A percentile compares a stretch with the other conserved stretches of the same genome.
phyloP scores from a whole-genome alignment of 129 eudicot genomes.

The Flaveria sonorensis region DNA sequence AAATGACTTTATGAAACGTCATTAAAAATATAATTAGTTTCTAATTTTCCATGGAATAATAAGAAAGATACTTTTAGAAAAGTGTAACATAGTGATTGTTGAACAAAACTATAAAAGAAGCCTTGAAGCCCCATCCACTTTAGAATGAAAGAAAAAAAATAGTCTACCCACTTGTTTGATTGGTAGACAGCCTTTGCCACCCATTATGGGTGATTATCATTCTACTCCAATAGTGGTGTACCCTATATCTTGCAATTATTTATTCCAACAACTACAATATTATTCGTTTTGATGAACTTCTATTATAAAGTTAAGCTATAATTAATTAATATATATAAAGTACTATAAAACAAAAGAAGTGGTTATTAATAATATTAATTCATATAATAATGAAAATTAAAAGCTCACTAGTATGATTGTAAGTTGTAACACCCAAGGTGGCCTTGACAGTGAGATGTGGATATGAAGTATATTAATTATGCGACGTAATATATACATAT shows the following conservation, averaged over 20 bases:
- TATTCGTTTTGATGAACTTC: background rate
- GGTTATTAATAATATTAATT: background rate
- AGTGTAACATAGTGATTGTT: too few relatives aligned
- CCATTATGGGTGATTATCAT: constrained; percentile 3
- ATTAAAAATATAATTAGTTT: too few relatives aligned
- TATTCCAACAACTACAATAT: background rate
- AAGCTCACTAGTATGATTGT: background rate
- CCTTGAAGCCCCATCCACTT: background rate
- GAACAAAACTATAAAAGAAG: too few relatives aligned
- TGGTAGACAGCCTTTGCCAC: constrained; percentile 28
- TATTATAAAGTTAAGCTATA: background rate
- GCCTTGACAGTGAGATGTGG: background rate
- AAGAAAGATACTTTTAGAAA: too few relatives aligned
- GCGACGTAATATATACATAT: too few relatives aligned
- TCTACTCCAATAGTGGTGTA: background rate
- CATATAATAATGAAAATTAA: background rate
- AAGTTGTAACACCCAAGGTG: background rate
- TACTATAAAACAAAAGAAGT: background rate
- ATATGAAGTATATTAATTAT: background rate
- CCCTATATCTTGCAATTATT: background rate
- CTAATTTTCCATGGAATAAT: too few relatives aligned
- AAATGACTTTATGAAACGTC: too few relatives aligned
- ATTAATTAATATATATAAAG: background rate
- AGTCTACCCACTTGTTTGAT: constrained; percentile 18
- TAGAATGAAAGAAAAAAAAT: background rate